A percentile compares a stretch with the other conserved stretches of the same genome.
These are phyloP conservation scores for Colletotrichum tropicale DNA, from an alignment of 2,329 filamentous ascomycete genomes.

Conservation along the genomic window DNA sequence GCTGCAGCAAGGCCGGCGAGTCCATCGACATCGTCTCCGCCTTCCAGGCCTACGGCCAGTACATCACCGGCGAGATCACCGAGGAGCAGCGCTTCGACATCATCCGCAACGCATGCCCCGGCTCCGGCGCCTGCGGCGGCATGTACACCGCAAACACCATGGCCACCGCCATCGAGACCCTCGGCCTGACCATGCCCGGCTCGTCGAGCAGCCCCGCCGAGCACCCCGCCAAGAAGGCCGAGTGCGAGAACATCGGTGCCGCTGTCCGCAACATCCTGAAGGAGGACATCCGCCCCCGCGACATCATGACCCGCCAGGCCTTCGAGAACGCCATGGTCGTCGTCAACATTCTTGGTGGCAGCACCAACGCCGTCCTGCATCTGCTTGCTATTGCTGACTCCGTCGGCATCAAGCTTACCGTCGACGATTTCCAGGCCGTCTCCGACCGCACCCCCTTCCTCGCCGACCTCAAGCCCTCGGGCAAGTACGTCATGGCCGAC, in stretches of 20 bases:
- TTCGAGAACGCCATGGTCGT: conserved; percentile 88
- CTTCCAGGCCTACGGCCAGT: conserved; percentile 97
- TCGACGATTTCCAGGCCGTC: conserved; percentile 86
- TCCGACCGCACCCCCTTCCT: conserved; percentile 81
- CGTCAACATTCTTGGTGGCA: conserved; percentile 82
- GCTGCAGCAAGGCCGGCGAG: conserved; percentile 78
- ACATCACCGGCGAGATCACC: conserved; percentile 86
- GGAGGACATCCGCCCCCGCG: conserved; percentile 77
- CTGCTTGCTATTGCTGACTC: conserved; percentile 84
- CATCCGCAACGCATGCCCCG: conserved; percentile 84
- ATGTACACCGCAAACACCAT: conserved; percentile 97
- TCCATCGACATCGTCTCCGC: conserved; percentile 94
- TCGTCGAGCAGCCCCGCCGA: conserved; percentile 82
- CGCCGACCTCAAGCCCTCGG: conserved; percentile 83
- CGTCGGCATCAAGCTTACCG: conserved; percentile 80
- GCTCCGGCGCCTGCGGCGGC: conserved; percentile 73
- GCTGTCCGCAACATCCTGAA: conserved; percentile 77
- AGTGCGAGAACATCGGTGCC: conserved; percentile 74
- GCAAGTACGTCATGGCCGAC: conserved; percentile 86
- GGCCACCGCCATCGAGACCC: conserved; percentile 90
- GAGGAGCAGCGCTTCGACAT: conserved; percentile 95
- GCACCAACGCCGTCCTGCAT: conserved; percentile 86
- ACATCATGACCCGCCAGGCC: conserved; percentile 80
- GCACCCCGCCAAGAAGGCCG: conserved; percentile 71
- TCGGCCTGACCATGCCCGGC: conserved; percentile 84